Conservation (phyloP, 2,329 filamentous ascomycete species). For the Aspergillus transmontanensis region DNA sequence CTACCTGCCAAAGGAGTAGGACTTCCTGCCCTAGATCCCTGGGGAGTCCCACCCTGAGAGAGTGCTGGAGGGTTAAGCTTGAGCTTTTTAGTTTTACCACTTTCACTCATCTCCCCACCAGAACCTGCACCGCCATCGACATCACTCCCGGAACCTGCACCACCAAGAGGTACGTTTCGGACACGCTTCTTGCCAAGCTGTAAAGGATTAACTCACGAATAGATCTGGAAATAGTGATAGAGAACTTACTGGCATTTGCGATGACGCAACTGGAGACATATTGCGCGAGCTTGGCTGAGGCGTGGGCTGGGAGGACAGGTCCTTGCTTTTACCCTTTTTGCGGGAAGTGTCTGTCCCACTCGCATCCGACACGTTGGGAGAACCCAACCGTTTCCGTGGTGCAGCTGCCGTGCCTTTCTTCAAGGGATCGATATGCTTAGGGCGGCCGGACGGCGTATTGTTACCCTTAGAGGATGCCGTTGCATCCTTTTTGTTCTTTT, state of each 20-base stretch:
- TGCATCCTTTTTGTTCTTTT: conserved; percentile 55
- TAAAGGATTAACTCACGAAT: conserved; percentile 6
- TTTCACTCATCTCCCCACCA: conserved; percentile 49
- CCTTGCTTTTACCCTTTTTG: conserved; percentile 76
- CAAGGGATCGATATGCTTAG: conserved; percentile 54
- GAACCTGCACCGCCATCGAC: conserved; percentile 56
- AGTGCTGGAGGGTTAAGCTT: conserved; percentile 46
- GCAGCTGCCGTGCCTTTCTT: conserved; percentile 56
- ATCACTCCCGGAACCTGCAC: conserved; percentile 57
- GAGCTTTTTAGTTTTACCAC: conserved; percentile 50
- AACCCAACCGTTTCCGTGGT: conserved; percentile 79
- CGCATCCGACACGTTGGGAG: conserved; percentile 84
- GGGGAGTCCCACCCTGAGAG: conserved; percentile 47
- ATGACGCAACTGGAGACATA: conserved; percentile 64
- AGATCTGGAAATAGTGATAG: not conserved
- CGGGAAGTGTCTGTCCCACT: conserved; percentile 87
- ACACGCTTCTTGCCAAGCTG: conserved; percentile 56
- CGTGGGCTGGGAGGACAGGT: conserved; percentile 38
- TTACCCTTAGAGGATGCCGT: conserved; percentile 70
- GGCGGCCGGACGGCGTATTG: conserved; percentile 65
- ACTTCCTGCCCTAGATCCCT: conserved; percentile 52
- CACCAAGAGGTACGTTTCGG: conserved; percentile 33
- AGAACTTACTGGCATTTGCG: conserved; percentile 51
- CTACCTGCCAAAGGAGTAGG: conserved; percentile 38
- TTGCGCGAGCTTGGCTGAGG: conserved; percentile 56